Evolutionary conservation across 768 basidiomycete genomes (phyloP).

Genomic region (Phylloporus sp.): DNA sequence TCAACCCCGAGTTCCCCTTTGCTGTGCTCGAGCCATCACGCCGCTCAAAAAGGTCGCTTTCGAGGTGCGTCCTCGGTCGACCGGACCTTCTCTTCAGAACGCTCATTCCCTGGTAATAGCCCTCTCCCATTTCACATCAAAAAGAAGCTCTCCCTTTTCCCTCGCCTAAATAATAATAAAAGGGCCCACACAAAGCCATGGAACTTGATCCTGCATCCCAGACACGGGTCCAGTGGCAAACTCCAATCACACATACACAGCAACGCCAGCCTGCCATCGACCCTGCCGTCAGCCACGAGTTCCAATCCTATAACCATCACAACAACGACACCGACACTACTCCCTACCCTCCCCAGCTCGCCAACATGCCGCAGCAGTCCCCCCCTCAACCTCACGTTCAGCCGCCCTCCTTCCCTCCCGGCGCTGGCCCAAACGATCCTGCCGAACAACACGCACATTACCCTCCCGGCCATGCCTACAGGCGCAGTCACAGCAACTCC

Average conservation of each 20-base stretch:
- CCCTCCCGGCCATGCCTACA: conserved; percentile 31
- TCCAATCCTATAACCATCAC: conserved; percentile 30
- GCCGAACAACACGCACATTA: conserved; percentile 33
- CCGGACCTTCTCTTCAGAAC: conserved; percentile 27
- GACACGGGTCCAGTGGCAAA: conserved; percentile 33
- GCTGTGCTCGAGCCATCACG: too few relatives aligned
- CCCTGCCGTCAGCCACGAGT: conserved; percentile 33
- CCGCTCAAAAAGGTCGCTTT: conserved; percentile 17
- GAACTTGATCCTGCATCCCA: conserved; percentile 31
- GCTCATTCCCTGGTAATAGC: conserved; percentile 23
- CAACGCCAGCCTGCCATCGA: conserved; percentile 30
- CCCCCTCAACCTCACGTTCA: conserved; percentile 30
- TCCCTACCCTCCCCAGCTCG: conserved; percentile 25
- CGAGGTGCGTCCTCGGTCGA: too few relatives aligned
- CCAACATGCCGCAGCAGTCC: conserved; percentile 30
- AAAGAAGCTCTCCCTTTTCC: conserved; percentile 31
- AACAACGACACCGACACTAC: conserved; percentile 20
- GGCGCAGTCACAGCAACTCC: conserved; percentile 29
- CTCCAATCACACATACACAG: conserved; percentile 32
- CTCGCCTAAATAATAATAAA: conserved; percentile 36
- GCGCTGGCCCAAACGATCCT: conserved; percentile 33
- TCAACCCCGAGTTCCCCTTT: conserved; percentile 12
- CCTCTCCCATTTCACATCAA: conserved; percentile 28
- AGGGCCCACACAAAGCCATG: conserved; percentile 30
- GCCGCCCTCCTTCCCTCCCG: conserved; percentile 33